Percentiles rank a stretch among this genome's conserved stretches.
phyloP scores from a whole-genome alignment of 2,329 filamentous ascomycete species.

The Parascedosporium putredinis region DNA sequence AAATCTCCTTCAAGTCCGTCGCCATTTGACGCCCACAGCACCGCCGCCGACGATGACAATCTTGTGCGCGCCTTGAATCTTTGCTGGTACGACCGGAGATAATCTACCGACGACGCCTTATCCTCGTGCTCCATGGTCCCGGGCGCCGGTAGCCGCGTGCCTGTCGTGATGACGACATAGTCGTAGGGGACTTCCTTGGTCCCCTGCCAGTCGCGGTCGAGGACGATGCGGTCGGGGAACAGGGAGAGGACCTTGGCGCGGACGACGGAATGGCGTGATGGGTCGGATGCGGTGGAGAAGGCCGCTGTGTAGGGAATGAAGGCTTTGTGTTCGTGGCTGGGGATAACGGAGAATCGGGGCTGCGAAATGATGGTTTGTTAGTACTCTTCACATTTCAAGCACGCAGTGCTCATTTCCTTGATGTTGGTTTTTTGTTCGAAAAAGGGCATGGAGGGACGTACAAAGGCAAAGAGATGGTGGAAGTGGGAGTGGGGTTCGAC shows the following conservation, averaged over 20 bases:
- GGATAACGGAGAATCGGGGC: slow-evolving; percentile 44
- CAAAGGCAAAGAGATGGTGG: slow-evolving; percentile 41
- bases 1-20: slow-evolving; percentile 44
- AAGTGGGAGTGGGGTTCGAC: slow-evolving; percentile 51
- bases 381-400: not conserved
- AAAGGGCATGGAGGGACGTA: slow-evolving; percentile 12
- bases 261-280: not conserved
- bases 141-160: not conserved
- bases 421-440: not conserved
- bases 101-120: slow-evolving; percentile 29
- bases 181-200: slow-evolving; percentile 15
- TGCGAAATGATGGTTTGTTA: not conserved
- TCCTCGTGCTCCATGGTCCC: slow-evolving; percentile 15
- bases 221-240: slow-evolving; percentile 21
- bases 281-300: slow-evolving; percentile 17
- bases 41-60: slow-evolving; percentile 47
- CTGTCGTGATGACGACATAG: slow-evolving; percentile 8
- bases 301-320: slow-evolving; percentile 47
- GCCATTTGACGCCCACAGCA: slow-evolving; percentile 53
- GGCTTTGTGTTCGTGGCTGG: slow-evolving; percentile 41
- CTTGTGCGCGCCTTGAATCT: slow-evolving; percentile 28
- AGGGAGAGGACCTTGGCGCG: not conserved
- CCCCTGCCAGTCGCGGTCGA: slow-evolving; percentile 12
- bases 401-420: no score
- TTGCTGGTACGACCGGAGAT: slow-evolving; percentile 34